Conservation (phyloP, 1,284 basidiomycete species). For the Naganishia sp. region DNA sequence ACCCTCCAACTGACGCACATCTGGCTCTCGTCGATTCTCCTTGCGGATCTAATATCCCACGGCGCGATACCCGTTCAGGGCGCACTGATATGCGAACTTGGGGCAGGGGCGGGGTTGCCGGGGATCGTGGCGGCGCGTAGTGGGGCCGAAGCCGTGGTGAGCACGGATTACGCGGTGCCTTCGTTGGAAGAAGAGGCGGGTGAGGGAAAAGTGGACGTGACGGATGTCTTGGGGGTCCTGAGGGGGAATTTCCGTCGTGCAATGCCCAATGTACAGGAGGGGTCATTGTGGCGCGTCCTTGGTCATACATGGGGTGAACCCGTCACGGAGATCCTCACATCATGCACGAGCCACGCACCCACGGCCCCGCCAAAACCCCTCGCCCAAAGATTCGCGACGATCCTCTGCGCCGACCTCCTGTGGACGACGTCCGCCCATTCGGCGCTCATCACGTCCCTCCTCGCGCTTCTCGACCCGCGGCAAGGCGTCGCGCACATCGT, state of each 20-base stretch:
- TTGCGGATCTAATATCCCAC: constrained; percentile 44
- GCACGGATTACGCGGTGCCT: constrained; percentile 50
- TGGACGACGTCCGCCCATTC: constrained; percentile 46
- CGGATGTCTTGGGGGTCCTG: constrained; percentile 29
- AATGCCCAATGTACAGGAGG: neutral
- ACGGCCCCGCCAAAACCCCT: neutral
- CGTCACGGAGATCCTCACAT: neutral
- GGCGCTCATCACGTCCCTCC: constrained; percentile 44
- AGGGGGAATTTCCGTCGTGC: constrained; percentile 27
- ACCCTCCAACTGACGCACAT: constrained; percentile 51
- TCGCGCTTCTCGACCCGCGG: constrained; percentile 37
- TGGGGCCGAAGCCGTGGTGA: constrained; percentile 38
- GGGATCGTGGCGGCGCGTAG: constrained; percentile 40
- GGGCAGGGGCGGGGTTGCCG: constrained; percentile 48
- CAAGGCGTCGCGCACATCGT: constrained; percentile 45
- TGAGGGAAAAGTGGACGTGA: too few species aligned
- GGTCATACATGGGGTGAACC: constrained; percentile 32
- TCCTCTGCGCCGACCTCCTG: constrained; percentile 50
- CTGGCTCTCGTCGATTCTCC: constrained; percentile 49
- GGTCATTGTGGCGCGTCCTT: constrained; percentile 11
- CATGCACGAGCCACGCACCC: neutral
- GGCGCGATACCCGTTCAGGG: constrained; percentile 34
- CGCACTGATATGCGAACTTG: constrained; percentile 45
- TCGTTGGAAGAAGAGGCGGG: constrained; percentile 25
- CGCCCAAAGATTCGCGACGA: constrained; percentile 39